Conservation (phyloP, 2,329 filamentous ascomycete genomes). For the Teratosphaeriaceae sp. region DNA sequence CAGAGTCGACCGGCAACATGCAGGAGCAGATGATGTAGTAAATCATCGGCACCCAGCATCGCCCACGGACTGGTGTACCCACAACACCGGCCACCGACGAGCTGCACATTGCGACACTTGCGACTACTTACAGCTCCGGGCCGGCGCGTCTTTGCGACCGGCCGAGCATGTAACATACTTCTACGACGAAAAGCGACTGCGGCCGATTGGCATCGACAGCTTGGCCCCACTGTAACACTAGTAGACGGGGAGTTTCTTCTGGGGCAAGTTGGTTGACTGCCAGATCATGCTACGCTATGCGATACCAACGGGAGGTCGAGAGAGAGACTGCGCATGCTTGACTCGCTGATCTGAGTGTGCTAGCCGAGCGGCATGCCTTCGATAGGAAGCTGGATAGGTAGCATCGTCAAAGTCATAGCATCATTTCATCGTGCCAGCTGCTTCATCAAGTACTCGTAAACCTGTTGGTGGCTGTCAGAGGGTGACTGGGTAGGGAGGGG, state of each 20-base stretch:
- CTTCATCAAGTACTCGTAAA: slow-evolving; percentile 79
- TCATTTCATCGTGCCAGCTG: slow-evolving; percentile 19
- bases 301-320: background rate
- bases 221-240: slow-evolving; percentile 5
- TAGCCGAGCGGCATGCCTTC: slow-evolving; percentile 3
- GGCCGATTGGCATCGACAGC: background rate
- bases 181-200: slow-evolving; percentile 8
- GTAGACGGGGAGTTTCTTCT: slow-evolving; percentile 2
- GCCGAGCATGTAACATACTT: slow-evolving; percentile 9
- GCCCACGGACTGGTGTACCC: too few species aligned
- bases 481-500: background rate
- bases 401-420: slow-evolving; percentile 6
- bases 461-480: slow-evolving; percentile 11
- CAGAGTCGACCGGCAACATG: slow-evolving; percentile 63
- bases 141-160: background rate
- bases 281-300: background rate
- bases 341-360: background rate
- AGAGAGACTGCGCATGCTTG: slow-evolving; percentile 3
- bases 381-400: slow-evolving; percentile 5
- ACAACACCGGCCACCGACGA: too few species aligned
- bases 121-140: slow-evolving; percentile 3
- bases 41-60: background rate
- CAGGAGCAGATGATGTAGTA: slow-evolving; percentile 94
- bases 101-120: too few species aligned
- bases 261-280: slow-evolving; percentile 1